A percentile compares a stretch with the other conserved stretches of the same genome.
phyloP scores from a whole-genome alignment of 2,329 filamentous ascomycete species.

The Microsporum ferrugineum region DNA sequence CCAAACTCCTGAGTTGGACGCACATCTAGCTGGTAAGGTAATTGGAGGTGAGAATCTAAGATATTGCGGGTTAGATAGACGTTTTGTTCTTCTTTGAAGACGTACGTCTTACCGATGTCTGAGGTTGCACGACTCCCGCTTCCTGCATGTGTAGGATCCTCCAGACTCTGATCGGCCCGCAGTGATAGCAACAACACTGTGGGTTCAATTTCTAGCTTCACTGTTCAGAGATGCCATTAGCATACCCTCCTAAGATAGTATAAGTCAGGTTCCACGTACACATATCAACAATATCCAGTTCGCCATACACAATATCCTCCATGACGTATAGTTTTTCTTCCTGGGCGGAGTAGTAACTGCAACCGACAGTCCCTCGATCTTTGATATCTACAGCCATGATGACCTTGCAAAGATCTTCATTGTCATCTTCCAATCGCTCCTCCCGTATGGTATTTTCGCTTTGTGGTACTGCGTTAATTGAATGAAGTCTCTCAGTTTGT shows the following conservation, averaged over 20 bases:
- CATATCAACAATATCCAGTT: slow-evolving; percentile 56
- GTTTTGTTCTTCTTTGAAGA: neutral
- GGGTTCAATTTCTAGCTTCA: slow-evolving; percentile 51
- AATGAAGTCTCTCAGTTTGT: neutral
- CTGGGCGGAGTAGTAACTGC: slow-evolving; percentile 65
- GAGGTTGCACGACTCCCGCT: neutral
- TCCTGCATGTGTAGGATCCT: slow-evolving; percentile 17
- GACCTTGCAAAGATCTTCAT: slow-evolving; percentile 52
- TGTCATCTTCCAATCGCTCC: slow-evolving; percentile 17
- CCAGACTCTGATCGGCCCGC: slow-evolving; percentile 39
- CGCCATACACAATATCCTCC: slow-evolving; percentile 60
- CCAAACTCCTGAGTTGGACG: slow-evolving; percentile 62
- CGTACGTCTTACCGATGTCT: neutral
- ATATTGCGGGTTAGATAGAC: neutral
- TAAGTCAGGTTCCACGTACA: slow-evolving; percentile 22
- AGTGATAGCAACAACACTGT: slow-evolving; percentile 49
- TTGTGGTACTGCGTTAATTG: neutral
- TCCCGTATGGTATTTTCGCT: neutral
- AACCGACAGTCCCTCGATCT: slow-evolving; percentile 62
- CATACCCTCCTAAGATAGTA: slow-evolving; percentile 17
- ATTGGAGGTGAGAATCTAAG: slow-evolving; percentile 39
- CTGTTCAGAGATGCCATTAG: slow-evolving; percentile 25
- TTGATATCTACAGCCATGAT: slow-evolving; percentile 71
- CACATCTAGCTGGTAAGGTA: slow-evolving; percentile 54
- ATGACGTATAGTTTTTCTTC: slow-evolving; percentile 63